Percentiles rank a stretch among this genome's conserved stretches.
Conservation (phyloP, 306 rosid genomes). For the Hippophae gyantsensis region DNA sequence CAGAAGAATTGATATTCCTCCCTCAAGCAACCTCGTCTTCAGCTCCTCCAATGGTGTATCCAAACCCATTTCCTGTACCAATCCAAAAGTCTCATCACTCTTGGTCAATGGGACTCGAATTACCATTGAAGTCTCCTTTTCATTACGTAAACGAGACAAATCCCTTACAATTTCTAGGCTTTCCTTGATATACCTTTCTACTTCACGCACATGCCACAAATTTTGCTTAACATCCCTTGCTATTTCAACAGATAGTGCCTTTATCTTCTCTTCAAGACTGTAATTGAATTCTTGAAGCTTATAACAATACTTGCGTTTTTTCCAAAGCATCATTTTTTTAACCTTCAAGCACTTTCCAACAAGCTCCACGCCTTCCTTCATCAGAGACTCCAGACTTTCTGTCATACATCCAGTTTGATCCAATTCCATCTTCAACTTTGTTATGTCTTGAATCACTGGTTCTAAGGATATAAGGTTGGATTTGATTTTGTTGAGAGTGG, state of each 20-base stretch:
- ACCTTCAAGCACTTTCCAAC: background rate
- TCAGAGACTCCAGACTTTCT: background rate
- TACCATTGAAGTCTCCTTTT: too few species aligned
- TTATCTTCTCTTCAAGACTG: background rate
- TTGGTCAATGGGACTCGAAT: too few species aligned
- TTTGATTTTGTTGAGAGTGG: background rate
- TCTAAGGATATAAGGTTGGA: background rate
- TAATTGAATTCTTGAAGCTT: background rate
- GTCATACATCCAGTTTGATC: background rate
- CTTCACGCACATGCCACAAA: background rate
- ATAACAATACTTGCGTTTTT: background rate
- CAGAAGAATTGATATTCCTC: background rate
- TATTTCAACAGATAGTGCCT: background rate
- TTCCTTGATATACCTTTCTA: background rate
- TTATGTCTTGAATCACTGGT: conserved; percentile 2
- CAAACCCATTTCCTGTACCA: background rate
- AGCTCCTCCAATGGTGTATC: conserved; percentile 33
- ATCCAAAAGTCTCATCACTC: too few species aligned
- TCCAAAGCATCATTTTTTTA: background rate
- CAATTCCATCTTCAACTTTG: background rate
- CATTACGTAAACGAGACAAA: background rate
- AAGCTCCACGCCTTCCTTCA: conserved; percentile 5
- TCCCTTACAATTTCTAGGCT: background rate
- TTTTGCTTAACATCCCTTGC: background rate
- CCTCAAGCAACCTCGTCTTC: conserved; percentile 18